Base-by-base conservation (phyloP, 169 alveolate species). In the Babesia divergens region DNA sequence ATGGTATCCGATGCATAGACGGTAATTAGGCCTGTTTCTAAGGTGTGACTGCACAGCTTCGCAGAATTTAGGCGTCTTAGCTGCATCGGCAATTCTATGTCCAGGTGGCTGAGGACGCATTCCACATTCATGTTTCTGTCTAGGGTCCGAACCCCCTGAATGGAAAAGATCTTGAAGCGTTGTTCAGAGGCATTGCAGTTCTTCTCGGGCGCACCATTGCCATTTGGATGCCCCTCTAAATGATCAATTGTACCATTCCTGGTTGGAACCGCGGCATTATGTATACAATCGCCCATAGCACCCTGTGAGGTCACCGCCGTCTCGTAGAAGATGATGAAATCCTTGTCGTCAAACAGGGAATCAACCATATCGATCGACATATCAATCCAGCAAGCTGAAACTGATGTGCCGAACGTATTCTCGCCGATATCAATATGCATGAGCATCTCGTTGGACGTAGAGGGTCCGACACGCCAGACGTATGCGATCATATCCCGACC, bases 11-110 rank as follows among this genome's bases (percentile, higher is more conserved):
- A 38, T 32, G 86, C 52, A 65, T 77, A 77, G 8, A 77, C 51
- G 6, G 86, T 77, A 32, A 77, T 55, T 20, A 77, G 40, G 1
- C 86, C 86, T 13, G 86, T 66, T 32, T 56, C 51, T 24, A 77
- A 34, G 6, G 86, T 77, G 55, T 77, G 82, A n/a, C 31, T 43
- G 54, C 82, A 77, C 29, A 77, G 38, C 38, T 26, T 22, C 9
- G 65, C 76, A 9, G 74, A 56, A 37, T 28, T 35, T 7, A 77
- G 28, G 31, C 29, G 22, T 22, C 44, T 28, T 8, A 77, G 53
- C 8, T 22, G 37, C n/a, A 67, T 24, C 20, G 86, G 86, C 58
- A 77, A 22, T 16, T 28, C 47, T 4, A 77, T 59, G 35, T 77
- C 86, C 50, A 31, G 52, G 54, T 66, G 62, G 44, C 86, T 74